Evolutionary conservation across 2,329 filamentous ascomycete genomes (phyloP).

Genomic region (Pseudogymnoascus sp.): DNA sequence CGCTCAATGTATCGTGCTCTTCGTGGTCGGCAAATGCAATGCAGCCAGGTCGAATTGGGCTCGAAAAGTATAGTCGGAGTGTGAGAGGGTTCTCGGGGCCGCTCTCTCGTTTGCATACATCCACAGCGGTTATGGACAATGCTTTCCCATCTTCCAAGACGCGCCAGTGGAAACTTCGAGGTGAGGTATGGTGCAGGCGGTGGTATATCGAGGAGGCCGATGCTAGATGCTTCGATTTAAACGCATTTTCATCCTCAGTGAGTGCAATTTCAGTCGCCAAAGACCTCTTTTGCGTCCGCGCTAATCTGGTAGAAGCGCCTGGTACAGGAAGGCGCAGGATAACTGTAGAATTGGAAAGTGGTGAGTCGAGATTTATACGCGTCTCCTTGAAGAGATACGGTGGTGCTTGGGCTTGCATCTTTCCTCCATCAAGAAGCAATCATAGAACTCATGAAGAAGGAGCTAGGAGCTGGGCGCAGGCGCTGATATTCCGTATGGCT

Average conservation of each 20-base stretch:
- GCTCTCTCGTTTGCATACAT: conserved; percentile 64
- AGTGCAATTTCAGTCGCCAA: conserved; percentile 31
- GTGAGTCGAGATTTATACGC: conserved; percentile 72
- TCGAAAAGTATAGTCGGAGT: conserved; percentile 70
- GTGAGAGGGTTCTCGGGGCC: conserved; percentile 65
- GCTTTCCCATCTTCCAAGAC: conserved; percentile 72
- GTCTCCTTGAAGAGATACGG: conserved; percentile 78
- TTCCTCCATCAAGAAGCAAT: conserved; percentile 49
- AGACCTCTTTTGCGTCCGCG: conserved; percentile 36
- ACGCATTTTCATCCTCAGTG: conserved; percentile 64
- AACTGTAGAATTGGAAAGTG: conserved; percentile 60
- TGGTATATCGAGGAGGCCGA: conserved; percentile 78
- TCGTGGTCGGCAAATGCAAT: conserved; percentile 75
- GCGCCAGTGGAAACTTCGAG: conserved; percentile 85
- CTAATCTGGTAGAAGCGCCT: conserved; percentile 30
- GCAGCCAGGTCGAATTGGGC: conserved; percentile 66
- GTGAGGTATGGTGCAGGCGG: conserved; percentile 65
- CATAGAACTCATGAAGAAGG: conserved; percentile 10
- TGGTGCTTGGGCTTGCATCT: conserved; percentile 57
- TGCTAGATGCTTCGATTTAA: conserved; percentile 66
- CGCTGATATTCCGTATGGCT: conserved; percentile 23
- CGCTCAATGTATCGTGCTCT: conserved; percentile 68
- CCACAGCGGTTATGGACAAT: conserved; percentile 75
- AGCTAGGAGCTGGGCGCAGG: conserved; percentile 16
- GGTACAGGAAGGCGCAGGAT: conserved; percentile 59